Base-by-base conservation (phyloP, 2,329 filamentous ascomycete species). In the Aspergillus hortae region DNA sequence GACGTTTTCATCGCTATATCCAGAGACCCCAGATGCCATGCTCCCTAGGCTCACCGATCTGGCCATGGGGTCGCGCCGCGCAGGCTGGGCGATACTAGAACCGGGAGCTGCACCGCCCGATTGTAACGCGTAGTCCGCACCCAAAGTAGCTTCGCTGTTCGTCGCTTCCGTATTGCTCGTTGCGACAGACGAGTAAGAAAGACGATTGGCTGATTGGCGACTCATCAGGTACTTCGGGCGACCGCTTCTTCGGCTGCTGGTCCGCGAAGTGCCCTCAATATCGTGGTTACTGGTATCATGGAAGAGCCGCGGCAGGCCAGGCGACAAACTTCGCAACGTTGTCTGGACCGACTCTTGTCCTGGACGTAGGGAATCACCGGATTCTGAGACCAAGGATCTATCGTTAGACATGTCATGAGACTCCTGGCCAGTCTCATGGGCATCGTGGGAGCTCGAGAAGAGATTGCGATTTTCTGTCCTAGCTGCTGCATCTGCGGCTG, bases 41-140 rank as follows among this genome's bases (percentile, higher is more conserved):
- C 92, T 96, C 19, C 91, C 91, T 53, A 96, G 80, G 72, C 92
- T 96, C 55, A 92, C 86, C 10, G 91, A 83, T 21, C 92, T 81
- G 17, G 87, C 85, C 49, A 95, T 76, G 2, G 68, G 75, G 61
- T 63, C 74, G 61, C 65, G 75, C 10, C 61, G 60, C 25, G 55
- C 57, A 17, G 56, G 41, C 15, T 65, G 62, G 19, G 59, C 46
- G 45, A 50, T 54, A 35, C 57, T 59, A 35, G 55, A 65, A 21
- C 63, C 76, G 1, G 89, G 84, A 4, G 83, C 77, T 11, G 89
- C 88, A 23, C 90, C 89, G 15, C 89, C 90, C 2, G 89, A 89
- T 63, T 95, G 89, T 33, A 95, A 75, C 21, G 89, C 88, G 70
- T 87, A 94, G 68, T 96, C 91, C 7, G 85, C 84, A 6, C 87